Conservation (phyloP, 305 asterid species). For the Fraxinus greggii region DNA sequence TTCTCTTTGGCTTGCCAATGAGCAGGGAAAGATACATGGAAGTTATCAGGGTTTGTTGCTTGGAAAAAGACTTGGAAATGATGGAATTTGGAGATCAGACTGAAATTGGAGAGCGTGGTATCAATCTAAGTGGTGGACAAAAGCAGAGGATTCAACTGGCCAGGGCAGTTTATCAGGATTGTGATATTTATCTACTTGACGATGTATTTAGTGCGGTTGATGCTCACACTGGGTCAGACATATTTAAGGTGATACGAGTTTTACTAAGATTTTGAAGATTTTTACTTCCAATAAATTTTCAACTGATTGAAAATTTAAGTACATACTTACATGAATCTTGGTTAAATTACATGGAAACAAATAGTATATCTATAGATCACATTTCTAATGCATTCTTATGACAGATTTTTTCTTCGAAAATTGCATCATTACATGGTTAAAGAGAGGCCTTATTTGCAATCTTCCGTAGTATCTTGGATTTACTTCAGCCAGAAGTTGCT, state of each 20-base stretch:
- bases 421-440: neutral
- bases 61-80: conserved; percentile 93
- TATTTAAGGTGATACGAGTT: conserved; percentile 66
- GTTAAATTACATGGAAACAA: neutral
- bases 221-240: conserved; percentile 96
- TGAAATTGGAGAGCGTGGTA: conserved; percentile 99
- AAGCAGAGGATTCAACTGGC: conserved; percentile 96
- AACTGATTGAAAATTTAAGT: neutral
- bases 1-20: conserved; percentile 71
- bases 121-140: conserved; percentile 96
- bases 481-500: neutral
- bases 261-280: neutral
- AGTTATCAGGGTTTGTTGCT: conserved; percentile 71
- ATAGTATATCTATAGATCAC: neutral
- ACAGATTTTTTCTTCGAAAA: neutral
- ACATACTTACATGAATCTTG: neutral
- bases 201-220: conserved; percentile 96
- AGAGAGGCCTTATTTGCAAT: neutral
- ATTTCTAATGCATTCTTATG: neutral
- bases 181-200: conserved; percentile 84
- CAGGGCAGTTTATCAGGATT: conserved; percentile 91
- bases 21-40: conserved; percentile 59
- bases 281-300: neutral
- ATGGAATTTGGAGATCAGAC: conserved; percentile 98
- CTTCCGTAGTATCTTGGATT: neutral